phyloP scores from a whole-genome alignment of 2,329 filamentous ascomycete genomes.

The Monilinia polystroma region DNA sequence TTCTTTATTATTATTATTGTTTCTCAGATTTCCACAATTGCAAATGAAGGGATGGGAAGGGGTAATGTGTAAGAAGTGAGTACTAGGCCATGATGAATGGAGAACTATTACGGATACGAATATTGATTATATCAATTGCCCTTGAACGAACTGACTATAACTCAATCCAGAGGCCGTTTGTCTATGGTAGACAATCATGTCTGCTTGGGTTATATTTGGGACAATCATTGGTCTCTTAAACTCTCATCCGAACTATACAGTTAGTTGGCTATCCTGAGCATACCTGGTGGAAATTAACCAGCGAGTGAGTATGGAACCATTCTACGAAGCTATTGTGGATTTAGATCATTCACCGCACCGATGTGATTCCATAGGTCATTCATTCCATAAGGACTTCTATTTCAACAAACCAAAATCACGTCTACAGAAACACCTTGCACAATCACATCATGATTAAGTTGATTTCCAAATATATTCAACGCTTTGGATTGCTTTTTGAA shows the following conservation, averaged over 20 bases:
- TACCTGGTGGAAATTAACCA: not conserved
- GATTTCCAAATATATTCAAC: slow-evolving; percentile 4
- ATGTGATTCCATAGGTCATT: not conserved
- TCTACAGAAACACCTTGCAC: not conserved
- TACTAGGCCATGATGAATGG: too few relatives aligned
- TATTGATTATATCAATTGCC: not conserved
- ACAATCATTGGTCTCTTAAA: not conserved
- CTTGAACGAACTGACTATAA: not conserved
- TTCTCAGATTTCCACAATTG: not conserved
- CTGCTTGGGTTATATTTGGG: not conserved
- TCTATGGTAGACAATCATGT: not conserved
- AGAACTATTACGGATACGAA: not conserved
- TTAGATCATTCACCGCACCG: not conserved
- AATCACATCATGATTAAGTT: slow-evolving; percentile 6
- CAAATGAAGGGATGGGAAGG: not conserved
- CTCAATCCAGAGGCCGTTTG: not conserved
- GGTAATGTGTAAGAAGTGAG: not conserved
- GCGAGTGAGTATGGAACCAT: not conserved
- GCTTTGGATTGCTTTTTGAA: slow-evolving; percentile 8
- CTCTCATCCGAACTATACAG: not conserved
- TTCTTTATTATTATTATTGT: not conserved
- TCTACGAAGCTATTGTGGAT: not conserved
- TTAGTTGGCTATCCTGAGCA: not conserved
- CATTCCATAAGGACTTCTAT: not conserved
- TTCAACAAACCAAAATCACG: not conserved